Base-by-base conservation (phyloP, 192 early-diverging fungal species). In the Backusella circina region DNA sequence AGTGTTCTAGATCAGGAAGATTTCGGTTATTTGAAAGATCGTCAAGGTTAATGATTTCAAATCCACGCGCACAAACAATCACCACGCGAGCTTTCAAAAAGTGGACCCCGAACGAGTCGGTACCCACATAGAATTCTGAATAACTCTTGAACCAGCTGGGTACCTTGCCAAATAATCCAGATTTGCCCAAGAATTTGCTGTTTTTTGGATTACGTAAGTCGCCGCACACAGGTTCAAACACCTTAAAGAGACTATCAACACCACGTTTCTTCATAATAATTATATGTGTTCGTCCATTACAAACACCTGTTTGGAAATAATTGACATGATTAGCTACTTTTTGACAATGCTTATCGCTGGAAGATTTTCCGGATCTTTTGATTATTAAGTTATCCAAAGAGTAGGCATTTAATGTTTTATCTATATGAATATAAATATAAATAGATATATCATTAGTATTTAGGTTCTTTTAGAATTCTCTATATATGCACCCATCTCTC, bases 1-100 rank as follows among this genome's bases (percentile, higher is more conserved):
- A 83, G 82, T 98, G 93, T 0, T 84, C 86, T 6, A 93, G 89
- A 80, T 98, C 94, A 66, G 96, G 84, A 33, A 98, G 80, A 41
- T 89, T 84, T 51, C 88, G 90, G 79, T 96, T 93, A 5, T 92
- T 95, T 33, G 92, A 88, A 44, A 96, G 84, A 7, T 92, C 90
- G 1, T 93, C 91, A 69, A 97, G 79, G 77, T 97, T 92, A 13
- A 98, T 93, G 51, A 98, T 86, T 77, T 98, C 97, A 79, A 98
- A 98, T 0, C 97, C 97, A 73, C 95, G 94, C 32, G 86, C 83
- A 81, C 95, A 96, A 16, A 95, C 97, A 5, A 98, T 92, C 75
- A 91, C 93, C n/a, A 98, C 83, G 18, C 90, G 92, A 30, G 91
- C 91, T 36, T 90, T 91, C 75, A 97, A 82, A 73, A 95, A 96